Conservation (phyloP, 768 basidiomycete species). For the Hebeloma cylindrosporum region DNA sequence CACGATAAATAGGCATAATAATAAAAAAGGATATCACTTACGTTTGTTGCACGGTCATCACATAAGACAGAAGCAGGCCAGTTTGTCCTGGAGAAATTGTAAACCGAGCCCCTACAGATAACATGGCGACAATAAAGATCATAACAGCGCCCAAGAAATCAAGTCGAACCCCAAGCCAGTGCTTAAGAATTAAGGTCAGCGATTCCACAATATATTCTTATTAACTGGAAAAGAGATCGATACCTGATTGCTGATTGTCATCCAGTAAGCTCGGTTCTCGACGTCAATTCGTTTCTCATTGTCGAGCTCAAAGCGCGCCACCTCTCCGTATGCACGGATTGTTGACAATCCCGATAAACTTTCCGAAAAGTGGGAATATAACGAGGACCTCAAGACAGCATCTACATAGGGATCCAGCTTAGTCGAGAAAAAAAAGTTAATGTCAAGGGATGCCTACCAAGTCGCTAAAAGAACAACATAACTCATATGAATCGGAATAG, state of each 20-base stretch:
- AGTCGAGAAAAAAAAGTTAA: not conserved
- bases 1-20: constrained; percentile 4
- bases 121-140: constrained; percentile 74
- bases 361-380: constrained; percentile 93
- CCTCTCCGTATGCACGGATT: constrained; percentile 83
- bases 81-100: constrained; percentile 77
- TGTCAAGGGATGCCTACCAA: constrained; percentile 36
- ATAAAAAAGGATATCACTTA: constrained; percentile 16
- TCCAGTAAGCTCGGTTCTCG: constrained; percentile 88
- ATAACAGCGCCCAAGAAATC: constrained; percentile 74
- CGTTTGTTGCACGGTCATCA: constrained; percentile 73
- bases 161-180: constrained; percentile 88
- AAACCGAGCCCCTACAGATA: constrained; percentile 71
- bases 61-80: constrained; percentile 73
- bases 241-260: constrained; percentile 80
- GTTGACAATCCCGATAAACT: constrained; percentile 81
- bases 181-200: constrained; percentile 26
- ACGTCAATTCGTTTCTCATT: constrained; percentile 73
- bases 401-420: constrained; percentile 40
- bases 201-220: not conserved
- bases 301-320: constrained; percentile 69
- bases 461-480: constrained; percentile 37
- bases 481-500: not conserved
- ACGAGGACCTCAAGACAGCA: constrained; percentile 73
- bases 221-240: not conserved